Conservation (phyloP, 495 filamentous ascomycete species). For the Tuber aestivum region DNA sequence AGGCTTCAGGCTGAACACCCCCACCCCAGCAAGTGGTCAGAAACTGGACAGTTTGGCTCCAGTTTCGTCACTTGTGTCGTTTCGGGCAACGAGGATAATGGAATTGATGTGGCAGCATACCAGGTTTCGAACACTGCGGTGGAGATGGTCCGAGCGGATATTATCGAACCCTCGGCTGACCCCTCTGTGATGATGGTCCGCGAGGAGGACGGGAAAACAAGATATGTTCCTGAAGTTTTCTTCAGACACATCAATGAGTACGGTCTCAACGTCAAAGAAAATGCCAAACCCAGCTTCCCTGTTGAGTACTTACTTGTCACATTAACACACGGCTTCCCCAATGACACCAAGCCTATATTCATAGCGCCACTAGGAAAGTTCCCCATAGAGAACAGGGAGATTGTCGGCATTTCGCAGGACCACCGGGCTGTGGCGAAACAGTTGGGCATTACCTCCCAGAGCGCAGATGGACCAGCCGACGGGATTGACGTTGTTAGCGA, state of each 20-base stretch:
- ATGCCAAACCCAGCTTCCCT: constrained; percentile 91
- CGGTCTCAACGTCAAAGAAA: constrained; percentile 90
- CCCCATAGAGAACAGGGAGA: constrained; percentile 83
- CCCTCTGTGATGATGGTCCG: constrained; percentile 91
- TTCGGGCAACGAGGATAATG: constrained; percentile 81
- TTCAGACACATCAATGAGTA: constrained; percentile 95
- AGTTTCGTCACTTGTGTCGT: constrained; percentile 96
- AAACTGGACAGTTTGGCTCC: constrained; percentile 87
- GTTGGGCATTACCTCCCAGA: constrained; percentile 52
- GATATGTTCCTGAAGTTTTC: constrained; percentile 97
- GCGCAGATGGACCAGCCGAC: constrained; percentile 53
- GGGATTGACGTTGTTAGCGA: constrained; percentile 70
- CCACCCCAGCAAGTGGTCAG: constrained; percentile 93
- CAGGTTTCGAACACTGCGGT: constrained; percentile 92
- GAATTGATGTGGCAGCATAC: constrained; percentile 83
- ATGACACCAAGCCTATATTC: constrained; percentile 67
- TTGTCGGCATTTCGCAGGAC: constrained; percentile 77
- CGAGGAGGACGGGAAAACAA: constrained; percentile 74
- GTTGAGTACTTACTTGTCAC: constrained; percentile 95
- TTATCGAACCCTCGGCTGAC: constrained; percentile 90
- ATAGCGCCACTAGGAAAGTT: constrained; percentile 54
- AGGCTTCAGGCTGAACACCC: constrained; percentile 80
- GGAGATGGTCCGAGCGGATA: constrained; percentile 94
- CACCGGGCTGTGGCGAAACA: constrained; percentile 56
- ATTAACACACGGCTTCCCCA: constrained; percentile 93